Evolutionary conservation across 2,329 filamentous ascomycete genomes (phyloP), one percentile per base, ranked within the genome.

Genomic region (Talaromyces sp.): DNA sequence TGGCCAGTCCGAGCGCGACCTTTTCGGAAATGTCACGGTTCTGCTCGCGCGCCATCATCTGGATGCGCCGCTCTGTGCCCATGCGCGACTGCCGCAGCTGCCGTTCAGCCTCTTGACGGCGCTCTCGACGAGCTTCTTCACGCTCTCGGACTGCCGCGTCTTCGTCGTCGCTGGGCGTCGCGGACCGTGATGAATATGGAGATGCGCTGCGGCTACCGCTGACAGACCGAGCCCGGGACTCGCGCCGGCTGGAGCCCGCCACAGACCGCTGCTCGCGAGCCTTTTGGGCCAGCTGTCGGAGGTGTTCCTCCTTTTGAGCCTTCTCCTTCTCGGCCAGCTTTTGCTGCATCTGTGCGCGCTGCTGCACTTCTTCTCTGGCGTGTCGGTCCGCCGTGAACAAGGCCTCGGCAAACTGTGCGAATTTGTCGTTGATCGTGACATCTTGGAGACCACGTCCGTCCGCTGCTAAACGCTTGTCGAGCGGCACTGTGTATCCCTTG

Each of bases 1-100:
- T 99, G 6, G 95, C 95, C 55, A 98, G 79, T 3, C 95, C 95
- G 6, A 99, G 83, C 1, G 95, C 95, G 35, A 99, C 90, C 80
- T 97, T 98, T 73, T 99, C 95, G 1, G 90, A 95, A 55, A 99
- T 96, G 74, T 99, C 95, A 67, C 95, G 90, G 73, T 96, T 93
- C 73, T 98, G 93, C 75, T 98, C 93, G 26, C 93, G 86, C 0
- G 93, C 93, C 83, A 98, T 89, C 77, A 96, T 89, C 74, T 98
- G 92, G 58, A 97, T 86, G 51, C 91, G 86, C 60, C 93, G 86
- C 78, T 99, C 95, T 0, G 91, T 88, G 41, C 95, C 95, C 95
- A 99, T 99, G 57, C 92, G 88, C 56, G 91, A 95, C 78, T 98
- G 93, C 32, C 93, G 88, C 55, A 97, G 80, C 75, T 98, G 92